These are phyloP conservation scores for Clavispora santaluciae DNA, from an alignment of 805 yeast genomes.

Conservation along the genomic window DNA sequence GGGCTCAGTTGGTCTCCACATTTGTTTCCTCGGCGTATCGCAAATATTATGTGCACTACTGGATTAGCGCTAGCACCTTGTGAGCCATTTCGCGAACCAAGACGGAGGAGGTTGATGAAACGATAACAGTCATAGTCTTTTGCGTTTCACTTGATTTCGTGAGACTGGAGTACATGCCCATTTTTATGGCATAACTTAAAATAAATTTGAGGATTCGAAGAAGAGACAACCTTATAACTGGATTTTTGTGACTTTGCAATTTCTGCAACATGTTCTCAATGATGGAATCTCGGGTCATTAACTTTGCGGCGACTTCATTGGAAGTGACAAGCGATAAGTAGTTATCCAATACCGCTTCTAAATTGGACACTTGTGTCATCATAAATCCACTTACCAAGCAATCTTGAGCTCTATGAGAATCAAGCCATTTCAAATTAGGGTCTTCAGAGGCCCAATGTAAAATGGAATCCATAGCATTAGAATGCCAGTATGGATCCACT, in stretches of 20 bases:
- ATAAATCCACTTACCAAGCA: constrained; percentile 38
- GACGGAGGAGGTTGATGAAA: constrained; percentile 23
- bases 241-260: constrained; percentile 24
- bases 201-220: constrained; percentile 15
- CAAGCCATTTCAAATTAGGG: constrained; percentile 19
- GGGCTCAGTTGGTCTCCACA: no score
- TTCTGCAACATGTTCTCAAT: constrained; percentile 27
- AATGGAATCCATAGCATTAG: constrained; percentile 49
- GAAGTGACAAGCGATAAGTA: constrained; percentile 31
- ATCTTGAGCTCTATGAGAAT: constrained; percentile 20
- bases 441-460: constrained; percentile 34
- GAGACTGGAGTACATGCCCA: background rate
- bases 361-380: constrained; percentile 34
- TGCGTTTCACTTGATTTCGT: background rate
- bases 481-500: constrained; percentile 54
- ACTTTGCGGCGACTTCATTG: constrained; percentile 15
- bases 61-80: constrained; percentile 14
- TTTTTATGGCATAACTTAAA: background rate
- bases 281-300: constrained; percentile 24
- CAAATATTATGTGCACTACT: background rate
- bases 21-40: constrained; percentile 4
- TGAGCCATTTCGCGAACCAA: constrained; percentile 34
- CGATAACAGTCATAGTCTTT: constrained; percentile 6
- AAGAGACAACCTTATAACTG: constrained; percentile 35
- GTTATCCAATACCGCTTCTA: constrained; percentile 40